Percentiles rank a stretch among this genome's conserved stretches.
Evolutionary conservation across 108 stramenopile species (phyloP).

Genomic region (Nannochloropsis granulata): DNA sequence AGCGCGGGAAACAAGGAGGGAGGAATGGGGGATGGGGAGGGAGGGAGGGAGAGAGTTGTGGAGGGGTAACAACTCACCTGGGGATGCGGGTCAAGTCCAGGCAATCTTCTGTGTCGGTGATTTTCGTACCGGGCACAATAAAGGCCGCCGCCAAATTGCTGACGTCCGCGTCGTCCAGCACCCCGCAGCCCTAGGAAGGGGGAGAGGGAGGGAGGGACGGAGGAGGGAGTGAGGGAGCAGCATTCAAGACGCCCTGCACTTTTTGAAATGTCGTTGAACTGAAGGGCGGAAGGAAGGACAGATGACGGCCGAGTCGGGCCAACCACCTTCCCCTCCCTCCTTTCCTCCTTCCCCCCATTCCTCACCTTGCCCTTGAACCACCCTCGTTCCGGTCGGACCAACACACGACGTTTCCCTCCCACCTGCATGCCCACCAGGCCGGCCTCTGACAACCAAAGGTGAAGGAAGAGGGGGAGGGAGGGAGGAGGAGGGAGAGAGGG

Average conservation of each 20-base stretch:
- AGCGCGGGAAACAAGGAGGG: not conserved
- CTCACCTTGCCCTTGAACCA: slow-evolving; percentile 23
- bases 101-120: not conserved
- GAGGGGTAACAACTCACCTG: not conserved
- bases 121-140: not conserved
- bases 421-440: slow-evolving; percentile 15
- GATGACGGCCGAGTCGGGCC: not conserved
- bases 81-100: not conserved
- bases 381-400: slow-evolving; percentile 27
- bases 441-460: not conserved
- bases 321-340: not conserved
- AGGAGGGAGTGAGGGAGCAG: not conserved
- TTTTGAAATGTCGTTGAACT: not conserved
- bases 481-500: not conserved
- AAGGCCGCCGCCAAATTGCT: not conserved
- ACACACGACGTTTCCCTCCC: slow-evolving; percentile 19
- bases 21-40: not conserved
- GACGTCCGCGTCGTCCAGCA: not conserved
- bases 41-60: not conserved
- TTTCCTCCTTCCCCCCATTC: not conserved
- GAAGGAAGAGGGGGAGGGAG: not conserved
- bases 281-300: not conserved
- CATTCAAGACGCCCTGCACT: not conserved
- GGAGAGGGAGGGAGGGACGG: not conserved
- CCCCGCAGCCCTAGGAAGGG: not conserved